phyloP scores from a whole-genome alignment of 257 asterid genomes.

The Solanum lycopersicoides region DNA sequence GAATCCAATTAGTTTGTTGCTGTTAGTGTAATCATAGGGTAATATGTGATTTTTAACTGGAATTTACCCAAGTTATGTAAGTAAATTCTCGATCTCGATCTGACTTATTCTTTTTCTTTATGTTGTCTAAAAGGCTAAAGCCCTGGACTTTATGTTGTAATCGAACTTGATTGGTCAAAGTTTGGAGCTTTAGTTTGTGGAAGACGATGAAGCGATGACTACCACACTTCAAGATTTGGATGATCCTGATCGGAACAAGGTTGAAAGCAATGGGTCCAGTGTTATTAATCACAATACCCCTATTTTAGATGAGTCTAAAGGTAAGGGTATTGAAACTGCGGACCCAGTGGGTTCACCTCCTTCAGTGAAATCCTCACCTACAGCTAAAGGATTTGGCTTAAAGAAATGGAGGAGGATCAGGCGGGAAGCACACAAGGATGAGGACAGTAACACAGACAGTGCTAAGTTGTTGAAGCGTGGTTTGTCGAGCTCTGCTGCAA shows the following conservation, averaged over 20 bases:
- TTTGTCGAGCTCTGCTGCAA: conserved; percentile 11
- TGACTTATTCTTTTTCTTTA: neutral
- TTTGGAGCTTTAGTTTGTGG: conserved; percentile 32
- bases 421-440: conserved; percentile 23
- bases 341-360: conserved; percentile 2
- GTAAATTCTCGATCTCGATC: conserved; percentile 53
- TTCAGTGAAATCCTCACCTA: conserved; percentile 11
- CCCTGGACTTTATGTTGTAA: neutral
- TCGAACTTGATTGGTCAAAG: conserved; percentile 36
- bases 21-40: neutral
- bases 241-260: conserved; percentile 11
- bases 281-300: neutral
- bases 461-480: conserved; percentile 29
- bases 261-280: conserved; percentile 26
- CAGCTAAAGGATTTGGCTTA: conserved; percentile 51
- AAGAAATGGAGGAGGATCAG: conserved; percentile 76
- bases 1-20: neutral
- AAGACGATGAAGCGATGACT: conserved; percentile 26
- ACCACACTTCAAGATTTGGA: neutral
- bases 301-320: conserved; percentile 9
- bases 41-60: neutral
- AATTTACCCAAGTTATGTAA: neutral
- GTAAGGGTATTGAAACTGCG: conserved; percentile 10
- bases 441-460: conserved; percentile 21
- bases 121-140: neutral